Evolutionary conservation across 2,329 filamentous ascomycete species (phyloP).

Genomic region (Fusarium foetens): DNA sequence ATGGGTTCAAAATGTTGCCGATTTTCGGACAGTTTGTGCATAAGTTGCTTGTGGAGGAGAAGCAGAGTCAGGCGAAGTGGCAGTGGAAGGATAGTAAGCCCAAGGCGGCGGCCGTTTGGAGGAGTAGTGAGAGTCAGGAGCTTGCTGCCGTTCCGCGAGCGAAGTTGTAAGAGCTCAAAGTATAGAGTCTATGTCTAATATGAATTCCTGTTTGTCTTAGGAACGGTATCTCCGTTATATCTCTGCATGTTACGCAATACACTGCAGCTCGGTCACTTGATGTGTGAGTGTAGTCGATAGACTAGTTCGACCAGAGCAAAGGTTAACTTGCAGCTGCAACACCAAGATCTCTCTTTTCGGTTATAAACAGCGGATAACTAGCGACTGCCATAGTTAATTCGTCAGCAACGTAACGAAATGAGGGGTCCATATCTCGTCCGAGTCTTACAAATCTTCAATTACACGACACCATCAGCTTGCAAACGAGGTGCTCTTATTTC

Average conservation of each 20-base stretch:
- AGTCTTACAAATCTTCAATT: conserved; percentile 11
- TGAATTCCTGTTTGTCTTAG: rapidly evolving
- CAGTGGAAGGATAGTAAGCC: conserved; percentile 30
- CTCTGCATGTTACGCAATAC: rapidly evolving
- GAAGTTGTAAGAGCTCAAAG: background rate
- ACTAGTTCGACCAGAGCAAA: no score
- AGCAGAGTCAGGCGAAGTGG: conserved; percentile 21
- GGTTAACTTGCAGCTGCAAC: background rate
- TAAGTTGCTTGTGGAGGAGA: conserved; percentile 9
- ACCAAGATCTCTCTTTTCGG: background rate
- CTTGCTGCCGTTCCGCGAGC: conserved; percentile 21
- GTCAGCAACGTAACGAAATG: background rate
- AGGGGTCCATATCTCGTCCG: background rate
- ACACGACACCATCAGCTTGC: conserved; percentile 4
- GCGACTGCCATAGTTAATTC: background rate
- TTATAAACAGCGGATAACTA: background rate
- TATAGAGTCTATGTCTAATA: background rate
- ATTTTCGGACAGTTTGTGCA: conserved; percentile 27
- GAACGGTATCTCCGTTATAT: rapidly evolving
- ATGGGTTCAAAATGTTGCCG: conserved; percentile 31
- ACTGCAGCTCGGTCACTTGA: background rate
- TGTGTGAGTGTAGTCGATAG: rapidly evolving
- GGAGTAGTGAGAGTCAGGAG: conserved; percentile 30
- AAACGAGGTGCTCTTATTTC: background rate
- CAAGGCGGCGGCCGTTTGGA: conserved; percentile 22